phyloP scores from a whole-genome alignment of 345 rosid genomes.

The Punica granatum region DNA sequence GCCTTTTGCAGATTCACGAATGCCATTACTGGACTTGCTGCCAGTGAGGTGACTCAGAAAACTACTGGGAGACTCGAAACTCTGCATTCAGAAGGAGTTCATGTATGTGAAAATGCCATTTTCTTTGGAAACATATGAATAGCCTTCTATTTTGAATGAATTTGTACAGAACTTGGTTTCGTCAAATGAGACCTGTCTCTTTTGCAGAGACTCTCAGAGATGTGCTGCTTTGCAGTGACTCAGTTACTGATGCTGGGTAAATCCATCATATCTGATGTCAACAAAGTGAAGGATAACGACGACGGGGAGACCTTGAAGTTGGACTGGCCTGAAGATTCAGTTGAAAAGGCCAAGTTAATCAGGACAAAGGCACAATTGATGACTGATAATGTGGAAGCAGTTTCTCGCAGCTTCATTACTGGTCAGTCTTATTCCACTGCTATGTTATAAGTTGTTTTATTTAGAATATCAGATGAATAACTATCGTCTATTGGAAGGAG shows the following conservation, averaged over 20 bases:
- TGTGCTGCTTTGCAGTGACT: conserved; percentile 80
- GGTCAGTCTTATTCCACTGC: conserved; percentile 38
- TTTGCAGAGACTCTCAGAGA: conserved; percentile 90
- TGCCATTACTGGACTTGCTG: conserved; percentile 53
- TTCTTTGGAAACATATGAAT: neutral
- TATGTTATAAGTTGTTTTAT: too few species aligned
- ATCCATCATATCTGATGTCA: conserved; percentile 59
- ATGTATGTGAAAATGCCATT: conserved; percentile 43
- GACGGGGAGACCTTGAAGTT: conserved; percentile 43
- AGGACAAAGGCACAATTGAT: conserved; percentile 59
- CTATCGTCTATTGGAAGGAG: too few species aligned
- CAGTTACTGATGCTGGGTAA: conserved; percentile 76
- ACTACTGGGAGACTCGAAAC: conserved; percentile 83
- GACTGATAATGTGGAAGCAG: conserved; percentile 66
- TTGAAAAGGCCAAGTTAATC: conserved; percentile 79
- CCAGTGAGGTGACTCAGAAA: conserved; percentile 70
- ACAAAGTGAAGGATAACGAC: conserved; percentile 48
- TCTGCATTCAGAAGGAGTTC: conserved; percentile 96
- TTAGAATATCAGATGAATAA: too few species aligned
- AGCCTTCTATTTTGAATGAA: neutral
- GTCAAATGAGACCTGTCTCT: neutral
- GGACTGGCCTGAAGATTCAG: conserved; percentile 89
- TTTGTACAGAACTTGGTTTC: neutral
- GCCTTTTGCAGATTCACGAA: conserved; percentile 62
- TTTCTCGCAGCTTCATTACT: conserved; percentile 77